Base-by-base conservation (phyloP, 768 basidiomycete genomes). In the Tylopilus balloui region DNA sequence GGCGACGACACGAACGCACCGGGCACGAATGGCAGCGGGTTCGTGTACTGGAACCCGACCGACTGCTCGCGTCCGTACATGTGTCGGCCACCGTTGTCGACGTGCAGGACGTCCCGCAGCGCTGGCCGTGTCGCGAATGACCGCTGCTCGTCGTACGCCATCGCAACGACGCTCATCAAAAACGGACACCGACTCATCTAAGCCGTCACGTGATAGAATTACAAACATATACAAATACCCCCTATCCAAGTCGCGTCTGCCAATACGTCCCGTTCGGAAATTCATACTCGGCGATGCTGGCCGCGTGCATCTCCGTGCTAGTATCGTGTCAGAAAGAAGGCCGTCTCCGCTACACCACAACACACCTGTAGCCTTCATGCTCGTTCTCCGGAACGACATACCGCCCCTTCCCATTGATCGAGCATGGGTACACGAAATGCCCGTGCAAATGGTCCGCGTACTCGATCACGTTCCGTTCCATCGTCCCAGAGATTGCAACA, bases 401-500 rank as follows among this genome's bases (percentile, higher is more conserved):
- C 25, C 89, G 74, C 23, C 92, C 93, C n/a, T 76, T 75, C 8
- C 66, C 52, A 70, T 92, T 93, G 70, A 95, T 92, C 13, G 85
- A 83, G 59, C 88, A 88, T 3, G 90, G 39, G 29, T 47, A 23
- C 29, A 84, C 71, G 69, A 94, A 97, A 65, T 94, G 87, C 61
- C 95, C 90, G 66, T 97, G 92, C 36, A 94, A 72, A 65, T 94
- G 92, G 61, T 89, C 80, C 38, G 84, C 84, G 54, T 80, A 88
- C 66, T 90, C 91, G 27, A 95, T 80, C 2, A 94, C 92, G 68
- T 94, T 94, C 49, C 86, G 80, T 57, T 94, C 92, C 83, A 92
- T 92, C 15, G 83, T 77, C 4, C 89, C 36, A 47, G 46, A 40
- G 29, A 96, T 74, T 48, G 79, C 79, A 55, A 96, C 87, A 65